These are phyloP conservation scores for Penicillium bovifimosum DNA, from an alignment of 495 filamentous ascomycete species.

Conservation along the genomic window DNA sequence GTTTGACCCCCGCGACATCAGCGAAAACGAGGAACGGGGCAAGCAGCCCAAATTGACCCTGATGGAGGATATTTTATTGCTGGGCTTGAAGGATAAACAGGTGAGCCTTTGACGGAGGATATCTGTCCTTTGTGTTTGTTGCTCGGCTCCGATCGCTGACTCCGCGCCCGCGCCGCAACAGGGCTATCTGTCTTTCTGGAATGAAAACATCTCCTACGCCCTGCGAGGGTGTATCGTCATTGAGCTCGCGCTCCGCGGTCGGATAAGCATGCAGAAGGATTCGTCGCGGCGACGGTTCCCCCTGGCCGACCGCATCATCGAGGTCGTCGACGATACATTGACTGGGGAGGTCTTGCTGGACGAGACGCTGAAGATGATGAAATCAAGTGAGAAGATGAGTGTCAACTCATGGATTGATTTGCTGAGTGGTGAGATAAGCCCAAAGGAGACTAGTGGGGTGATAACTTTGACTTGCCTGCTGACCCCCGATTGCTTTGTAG, in stretches of 20 bases:
- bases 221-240: conserved; percentile 96
- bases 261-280: conserved; percentile 98
- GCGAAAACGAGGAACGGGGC: conserved; percentile 90
- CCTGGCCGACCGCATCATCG: conserved; percentile 85
- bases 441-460: neutral
- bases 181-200: conserved; percentile 99
- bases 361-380: conserved; percentile 99
- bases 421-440: conserved; percentile 71
- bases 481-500: conserved; percentile 46
- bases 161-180: conserved; percentile 29
- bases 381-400: conserved; percentile 98
- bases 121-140: neutral
- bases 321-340: conserved; percentile 94
- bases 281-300: conserved; percentile 87
- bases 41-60: conserved; percentile 97
- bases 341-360: conserved; percentile 97
- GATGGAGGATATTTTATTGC: conserved; percentile 94
- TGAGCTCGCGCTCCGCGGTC: conserved; percentile 90
- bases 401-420: conserved; percentile 97
- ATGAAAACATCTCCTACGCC: conserved; percentile 98
- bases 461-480: conserved; percentile 9
- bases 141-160: conserved; percentile 17
- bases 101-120: conserved; percentile 38
- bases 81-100: conserved; percentile 98
- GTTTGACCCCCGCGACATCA: conserved; percentile 94